phyloP scores from a whole-genome alignment of 306 rosid genomes.

The cucumber (Cucumis sativus) region Cucumber_9930_V3 NC_026658.2:6983501-6984000 shows the following conservation, averaged over 20 bases:
- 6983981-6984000: conserved; percentile 68
- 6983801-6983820: conserved; percentile 30
- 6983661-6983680: conserved; percentile 62
- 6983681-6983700: conserved; percentile 74
- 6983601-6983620: conserved; percentile 72
- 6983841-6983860: conserved; percentile 1
- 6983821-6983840: conserved; percentile 27
- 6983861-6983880: conserved; percentile 44
- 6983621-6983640: conserved; percentile 84
- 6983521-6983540: conserved; percentile 27
- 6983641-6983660: conserved; percentile 94
- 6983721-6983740: conserved; percentile 26
- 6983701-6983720: conserved; percentile 51
- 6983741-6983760: conserved; percentile 15
- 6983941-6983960: conserved; percentile 65
- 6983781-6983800: conserved; percentile 25
- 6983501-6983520: background rate
- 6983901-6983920: conserved; percentile 75
- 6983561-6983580: conserved; percentile 79
- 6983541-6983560: conserved; percentile 55
- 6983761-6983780: conserved; percentile 15
- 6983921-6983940: conserved; percentile 85
- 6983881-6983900: conserved; percentile 92
- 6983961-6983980: conserved; percentile 51
- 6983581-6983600: conserved; percentile 76